Base-by-base conservation (phyloP, 2,329 filamentous ascomycete genomes). In the Verticillium tricorpus region DNA sequence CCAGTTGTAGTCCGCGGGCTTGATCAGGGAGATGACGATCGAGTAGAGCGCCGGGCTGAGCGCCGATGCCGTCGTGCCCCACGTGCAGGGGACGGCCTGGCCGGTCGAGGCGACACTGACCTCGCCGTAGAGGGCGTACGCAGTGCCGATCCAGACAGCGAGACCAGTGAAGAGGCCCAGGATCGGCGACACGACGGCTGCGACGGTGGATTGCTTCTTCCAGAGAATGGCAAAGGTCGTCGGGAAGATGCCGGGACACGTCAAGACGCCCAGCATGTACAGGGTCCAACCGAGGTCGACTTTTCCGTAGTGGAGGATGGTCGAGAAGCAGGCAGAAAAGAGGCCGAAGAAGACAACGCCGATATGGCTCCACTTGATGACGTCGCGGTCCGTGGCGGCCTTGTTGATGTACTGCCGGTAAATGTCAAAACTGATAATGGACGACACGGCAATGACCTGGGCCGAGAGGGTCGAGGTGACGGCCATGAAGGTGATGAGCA, bases 401-500 rank as follows among this genome's bases (percentile, higher is more conserved):
- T 70, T 73, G 59, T 82, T 82, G 64, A 82, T 72, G 63, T 84
- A 83, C 17, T 77, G 77, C 0, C 80, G 74, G 66, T 84, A 84
- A 1, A 84, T 80, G 55, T 84, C 82, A 58, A 84, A 85, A 56
- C 77, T 80, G 57, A 84, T 77, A 58, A 84, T 84, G 0, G 80
- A 82, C 5, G 78, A 81, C 2, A 83, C 80, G 1, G 82, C 80
- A 57, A 84, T 83, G 1, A 84, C 77, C 55, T 84, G 80, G 0
- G 82, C 80, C 0, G 78, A 81, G 2, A 82, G 75, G 0, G 80
- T 83, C 0, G 79, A 82, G 1, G 88, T 91, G n/a, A 91, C 87
- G 2, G 89, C 89, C 89, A 92, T 91, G 77, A 92, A 91, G 12
- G 89, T 85, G 60, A 91, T 81, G 5, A 92, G 75, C 0, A 91